Conservation (phyloP, 129 eudicot species). For the Centaurea solstitialis region DNA sequence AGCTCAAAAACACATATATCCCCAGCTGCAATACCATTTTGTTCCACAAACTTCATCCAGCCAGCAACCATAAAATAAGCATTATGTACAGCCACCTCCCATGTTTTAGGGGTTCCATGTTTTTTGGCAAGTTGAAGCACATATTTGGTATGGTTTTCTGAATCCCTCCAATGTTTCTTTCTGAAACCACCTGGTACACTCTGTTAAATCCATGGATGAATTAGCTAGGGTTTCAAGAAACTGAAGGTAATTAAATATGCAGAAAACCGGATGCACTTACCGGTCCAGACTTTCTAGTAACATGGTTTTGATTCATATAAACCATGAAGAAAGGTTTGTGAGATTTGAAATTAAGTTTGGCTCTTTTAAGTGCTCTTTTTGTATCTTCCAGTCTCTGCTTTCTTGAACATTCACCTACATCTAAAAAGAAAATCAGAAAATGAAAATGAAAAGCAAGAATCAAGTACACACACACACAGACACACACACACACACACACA, state of each 20-base stretch:
- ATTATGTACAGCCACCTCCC: background rate
- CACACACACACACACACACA: too few species aligned
- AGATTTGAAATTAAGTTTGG: constrained; percentile 23
- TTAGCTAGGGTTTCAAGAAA: background rate
- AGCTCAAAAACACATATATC: constrained; percentile 24
- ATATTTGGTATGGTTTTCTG: background rate
- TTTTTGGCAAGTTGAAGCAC: constrained; percentile 10
- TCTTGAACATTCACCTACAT: constrained; percentile 30
- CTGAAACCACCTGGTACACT: background rate
- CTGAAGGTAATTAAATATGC: background rate
- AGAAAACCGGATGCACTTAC: constrained; percentile 6
- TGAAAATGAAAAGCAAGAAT: background rate
- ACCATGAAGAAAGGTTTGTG: constrained; percentile 23
- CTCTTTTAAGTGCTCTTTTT: constrained; percentile 6
- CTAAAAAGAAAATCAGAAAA: constrained; percentile 6
- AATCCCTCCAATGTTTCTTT: constrained; percentile 7
- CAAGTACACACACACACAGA: background rate
- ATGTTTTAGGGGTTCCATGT: constrained; percentile 8
- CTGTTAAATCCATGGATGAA: constrained; percentile 9
- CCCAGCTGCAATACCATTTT: constrained; percentile 23
- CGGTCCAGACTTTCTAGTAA: background rate
- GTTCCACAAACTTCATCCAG: constrained; percentile 29
- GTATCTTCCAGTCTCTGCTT: background rate
- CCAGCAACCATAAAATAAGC: background rate
- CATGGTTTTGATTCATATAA: background rate